Evolutionary conservation across 202 grass and related monocot genomes (phyloP).

Genomic region (Brachypodium distachyon): DNA sequence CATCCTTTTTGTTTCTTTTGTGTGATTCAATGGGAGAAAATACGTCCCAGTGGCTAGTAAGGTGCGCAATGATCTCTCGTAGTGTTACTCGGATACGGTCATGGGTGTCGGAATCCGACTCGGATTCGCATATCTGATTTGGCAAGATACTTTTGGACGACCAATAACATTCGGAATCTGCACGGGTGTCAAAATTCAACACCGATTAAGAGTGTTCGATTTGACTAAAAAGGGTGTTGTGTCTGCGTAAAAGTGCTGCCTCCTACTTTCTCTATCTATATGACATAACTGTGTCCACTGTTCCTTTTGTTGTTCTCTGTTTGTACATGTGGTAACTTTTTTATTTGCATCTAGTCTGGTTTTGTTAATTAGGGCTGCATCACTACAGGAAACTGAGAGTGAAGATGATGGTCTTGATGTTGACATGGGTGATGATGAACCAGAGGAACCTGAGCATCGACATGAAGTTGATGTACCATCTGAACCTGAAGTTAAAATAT

Average conservation of each 20-base stretch:
- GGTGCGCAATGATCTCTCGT: background rate
- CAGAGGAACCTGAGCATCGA: conserved; percentile 31
- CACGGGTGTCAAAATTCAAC: background rate
- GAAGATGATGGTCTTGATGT: conserved; percentile 41
- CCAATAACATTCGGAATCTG: background rate
- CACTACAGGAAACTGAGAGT: conserved; percentile 35
- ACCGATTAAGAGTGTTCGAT: background rate
- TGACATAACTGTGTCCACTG: background rate
- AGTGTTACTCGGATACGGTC: background rate
- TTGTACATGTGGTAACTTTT: background rate
- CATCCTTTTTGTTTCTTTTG: background rate
- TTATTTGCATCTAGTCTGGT: background rate
- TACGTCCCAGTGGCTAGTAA: background rate
- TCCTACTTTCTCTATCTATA: background rate
- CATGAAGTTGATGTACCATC: conserved; percentile 12
- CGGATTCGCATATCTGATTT: background rate
- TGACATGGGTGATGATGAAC: conserved; percentile 30
- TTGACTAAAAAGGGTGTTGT: background rate
- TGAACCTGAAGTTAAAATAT: conserved; percentile 11
- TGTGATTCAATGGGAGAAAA: background rate
- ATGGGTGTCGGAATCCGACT: background rate
- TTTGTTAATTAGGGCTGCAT: background rate
- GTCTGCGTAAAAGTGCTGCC: background rate
- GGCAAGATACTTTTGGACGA: background rate
- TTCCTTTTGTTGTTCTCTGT: background rate